Conservation (phyloP, 2,329 filamentous ascomycete genomes). For the Exophiala sp. region DNA sequence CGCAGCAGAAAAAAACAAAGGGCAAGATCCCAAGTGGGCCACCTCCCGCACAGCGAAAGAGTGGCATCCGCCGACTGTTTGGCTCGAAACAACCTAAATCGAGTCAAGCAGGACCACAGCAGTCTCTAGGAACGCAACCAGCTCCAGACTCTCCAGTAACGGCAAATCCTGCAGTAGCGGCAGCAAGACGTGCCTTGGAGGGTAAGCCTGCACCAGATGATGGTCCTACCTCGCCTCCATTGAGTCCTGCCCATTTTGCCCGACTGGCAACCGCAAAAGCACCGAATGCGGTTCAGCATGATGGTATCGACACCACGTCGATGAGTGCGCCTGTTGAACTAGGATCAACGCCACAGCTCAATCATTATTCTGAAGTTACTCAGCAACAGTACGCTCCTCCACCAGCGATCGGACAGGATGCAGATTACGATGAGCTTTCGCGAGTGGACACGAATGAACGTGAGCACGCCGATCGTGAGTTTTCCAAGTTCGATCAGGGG, state of each 20-base stretch:
- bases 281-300: slow-evolving; percentile 1
- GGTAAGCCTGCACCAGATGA: slow-evolving; percentile 24
- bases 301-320: slow-evolving; percentile 1
- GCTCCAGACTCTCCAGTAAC: slow-evolving; percentile 7
- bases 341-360: slow-evolving; percentile 28
- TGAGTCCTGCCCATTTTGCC: slow-evolving; percentile 26
- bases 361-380: slow-evolving; percentile 32
- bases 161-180: slow-evolving; percentile 25
- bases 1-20: slow-evolving; percentile 17
- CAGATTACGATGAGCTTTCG: slow-evolving; percentile 56
- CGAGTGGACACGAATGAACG: slow-evolving; percentile 54
- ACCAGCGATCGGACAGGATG: slow-evolving; percentile 45
- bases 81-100: slow-evolving; percentile 24
- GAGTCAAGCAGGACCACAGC: slow-evolving; percentile 6
- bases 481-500: slow-evolving; percentile 78
- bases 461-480: slow-evolving; percentile 46
- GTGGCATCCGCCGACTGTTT: slow-evolving; percentile 26
- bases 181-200: slow-evolving; percentile 28
- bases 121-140: not conserved
- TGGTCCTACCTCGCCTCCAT: slow-evolving; percentile 22
- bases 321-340: slow-evolving; percentile 21
- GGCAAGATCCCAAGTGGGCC: slow-evolving; percentile 19
- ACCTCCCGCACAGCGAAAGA: slow-evolving; percentile 22
- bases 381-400: slow-evolving; percentile 32
- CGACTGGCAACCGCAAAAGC: slow-evolving; percentile 11